A percentile compares a stretch with the other conserved stretches of the same genome.
Conservation (phyloP, 1,284 basidiomycete species). For the Bjerkandera adusta region DNA sequence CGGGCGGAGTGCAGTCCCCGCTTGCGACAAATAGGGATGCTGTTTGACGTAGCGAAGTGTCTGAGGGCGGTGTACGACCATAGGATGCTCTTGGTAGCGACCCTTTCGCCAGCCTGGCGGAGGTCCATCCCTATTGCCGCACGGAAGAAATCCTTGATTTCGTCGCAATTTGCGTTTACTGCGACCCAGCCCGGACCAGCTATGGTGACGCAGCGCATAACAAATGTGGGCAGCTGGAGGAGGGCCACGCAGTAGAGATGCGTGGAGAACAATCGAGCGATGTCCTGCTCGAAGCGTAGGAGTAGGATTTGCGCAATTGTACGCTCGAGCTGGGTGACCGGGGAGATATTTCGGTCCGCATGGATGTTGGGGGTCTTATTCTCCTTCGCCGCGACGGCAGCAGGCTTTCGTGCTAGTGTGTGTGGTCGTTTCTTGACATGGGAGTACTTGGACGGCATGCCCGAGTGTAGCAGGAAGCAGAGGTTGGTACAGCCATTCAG, state of each 20-base stretch:
- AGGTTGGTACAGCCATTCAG: too few relatives aligned
- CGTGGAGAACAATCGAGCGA: conserved; percentile 66
- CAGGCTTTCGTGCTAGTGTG: conserved; percentile 40
- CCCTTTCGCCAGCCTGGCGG: conserved; percentile 67
- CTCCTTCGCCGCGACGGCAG: conserved; percentile 29
- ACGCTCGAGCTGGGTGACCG: conserved; percentile 60
- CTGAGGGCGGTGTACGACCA: conserved; percentile 74
- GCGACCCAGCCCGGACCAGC: conserved; percentile 65
- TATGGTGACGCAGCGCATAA: conserved; percentile 57
- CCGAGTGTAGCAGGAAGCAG: not conserved
- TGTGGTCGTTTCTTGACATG: conserved; percentile 63
- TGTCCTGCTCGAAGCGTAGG: conserved; percentile 66
- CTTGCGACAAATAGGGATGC: conserved; percentile 57
- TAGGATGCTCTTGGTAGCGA: conserved; percentile 71
- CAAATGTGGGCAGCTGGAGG: conserved; percentile 60
- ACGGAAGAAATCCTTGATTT: conserved; percentile 70
- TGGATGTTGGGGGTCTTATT: conserved; percentile 43
- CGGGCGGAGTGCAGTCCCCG: conserved; percentile 63
- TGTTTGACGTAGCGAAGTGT: conserved; percentile 70
- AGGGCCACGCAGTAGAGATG: conserved; percentile 60
- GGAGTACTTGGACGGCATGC: conserved; percentile 70
- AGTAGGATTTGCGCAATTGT: conserved; percentile 62
- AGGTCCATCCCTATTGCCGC: conserved; percentile 68
- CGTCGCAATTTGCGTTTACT: conserved; percentile 60
- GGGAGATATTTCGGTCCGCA: conserved; percentile 49